Base-by-base conservation (phyloP, 257 asterid species). In the Ehretia macrophylla region DNA sequence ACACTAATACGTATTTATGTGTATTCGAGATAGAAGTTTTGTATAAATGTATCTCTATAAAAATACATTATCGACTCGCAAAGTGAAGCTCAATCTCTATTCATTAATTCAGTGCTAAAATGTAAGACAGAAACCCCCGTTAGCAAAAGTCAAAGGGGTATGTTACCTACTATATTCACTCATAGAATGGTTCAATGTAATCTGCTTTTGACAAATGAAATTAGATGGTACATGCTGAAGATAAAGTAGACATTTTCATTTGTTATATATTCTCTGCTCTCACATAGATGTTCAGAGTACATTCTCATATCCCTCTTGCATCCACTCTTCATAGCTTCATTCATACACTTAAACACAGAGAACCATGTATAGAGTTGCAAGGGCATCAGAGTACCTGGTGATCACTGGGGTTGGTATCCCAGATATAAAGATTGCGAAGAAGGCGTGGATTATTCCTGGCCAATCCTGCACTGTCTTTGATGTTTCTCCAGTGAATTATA, bases 311-410 rank as follows among this genome's bases (percentile, higher is more conserved):
- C 35, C 47, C 47, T 42, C 16, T 42, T 42, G 12, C 11, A 42
- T 42, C 3, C 14, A 42, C 47, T 2, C 8, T 14, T 42, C 47
- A 42, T 27, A 27, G 35, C 35, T 27, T 27, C 35, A 27, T 27
- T 48, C 13, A 48, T 17, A 48, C 53, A 48, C 9, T 4, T 0
- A 51, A 4, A 19, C 14, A 51, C 0, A 51, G 16, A 3, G 27
- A 51, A 42, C 8, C 32, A 51, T 51, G 56, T 51, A 51, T 51
- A 51, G 32, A 51, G 56, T 51, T 21, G 56, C 56, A 51, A 51
- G 56, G 4, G 56, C 56, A 5, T 51, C 56, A 14, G 32, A 51
- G 19, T 51, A 51, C 56, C 32, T 51, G 16, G 56, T 19, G 56
- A 51, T 51, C 13, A 51, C 56, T 11, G 56, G 56, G 32, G 19